Percentiles rank a stretch among this genome's conserved stretches.
phyloP scores from a whole-genome alignment of 495 filamentous ascomycete species.

The Penicillium cinerascens region DNA sequence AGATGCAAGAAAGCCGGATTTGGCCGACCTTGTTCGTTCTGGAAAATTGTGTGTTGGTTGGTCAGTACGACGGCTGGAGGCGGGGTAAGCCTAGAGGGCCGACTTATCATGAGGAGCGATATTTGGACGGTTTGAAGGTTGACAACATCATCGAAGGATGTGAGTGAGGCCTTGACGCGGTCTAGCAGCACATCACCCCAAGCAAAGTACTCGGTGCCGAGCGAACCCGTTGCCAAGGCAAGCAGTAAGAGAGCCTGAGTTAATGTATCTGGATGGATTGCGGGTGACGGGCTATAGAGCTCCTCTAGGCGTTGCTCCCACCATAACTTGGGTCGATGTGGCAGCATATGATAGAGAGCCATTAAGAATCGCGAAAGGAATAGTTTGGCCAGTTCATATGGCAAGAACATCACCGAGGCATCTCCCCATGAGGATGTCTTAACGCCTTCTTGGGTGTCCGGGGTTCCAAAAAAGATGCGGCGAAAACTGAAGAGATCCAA shows the following conservation, averaged over 20 bases:
- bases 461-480: conserved; percentile 44
- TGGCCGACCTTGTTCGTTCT: conserved; percentile 41
- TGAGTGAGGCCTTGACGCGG: conserved; percentile 35
- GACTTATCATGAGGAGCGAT: conserved; percentile 44
- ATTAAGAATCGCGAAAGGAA: conserved; percentile 35
- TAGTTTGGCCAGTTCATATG: conserved; percentile 31
- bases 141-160: conserved; percentile 38
- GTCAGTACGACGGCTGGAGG: neutral
- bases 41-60: conserved; percentile 36
- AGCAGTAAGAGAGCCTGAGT: conserved; percentile 30
- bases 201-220: conserved; percentile 32
- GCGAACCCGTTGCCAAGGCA: conserved; percentile 29
- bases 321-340: conserved; percentile 25
- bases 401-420: conserved; percentile 33
- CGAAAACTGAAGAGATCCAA: conserved; percentile 45
- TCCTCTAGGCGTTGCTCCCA: conserved; percentile 31
- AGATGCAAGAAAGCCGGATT: conserved; percentile 42
- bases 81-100: neutral
- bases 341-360: conserved; percentile 33
- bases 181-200: conserved; percentile 42
- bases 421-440: conserved; percentile 14
- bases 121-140: conserved; percentile 44
- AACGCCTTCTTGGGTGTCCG: conserved; percentile 28
- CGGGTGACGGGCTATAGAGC: conserved; percentile 26
- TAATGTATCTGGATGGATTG: conserved; percentile 21